Conservation (phyloP, 345 rosid species). For the Eucalyptus pauciflora region DNA sequence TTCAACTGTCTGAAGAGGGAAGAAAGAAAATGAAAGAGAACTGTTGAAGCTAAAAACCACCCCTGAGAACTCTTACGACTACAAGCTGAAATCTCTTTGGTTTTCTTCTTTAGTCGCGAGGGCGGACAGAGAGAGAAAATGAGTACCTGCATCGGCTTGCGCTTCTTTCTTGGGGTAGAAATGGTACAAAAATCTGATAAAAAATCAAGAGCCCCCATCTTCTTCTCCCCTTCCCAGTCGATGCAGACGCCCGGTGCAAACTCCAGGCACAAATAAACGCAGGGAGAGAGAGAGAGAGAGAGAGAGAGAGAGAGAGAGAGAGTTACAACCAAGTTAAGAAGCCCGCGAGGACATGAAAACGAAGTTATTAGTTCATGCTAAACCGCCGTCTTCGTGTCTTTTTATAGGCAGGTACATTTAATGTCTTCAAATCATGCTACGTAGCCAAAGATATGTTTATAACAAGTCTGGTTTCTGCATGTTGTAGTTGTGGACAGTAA, state of each 20-base stretch:
- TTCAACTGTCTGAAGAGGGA: constrained; percentile 27
- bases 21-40: neutral
- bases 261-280: neutral
- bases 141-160: constrained; percentile 31
- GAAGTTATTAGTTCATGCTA: neutral
- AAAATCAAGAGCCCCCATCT: constrained; percentile 32
- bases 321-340: neutral
- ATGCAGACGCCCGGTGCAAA: neutral
- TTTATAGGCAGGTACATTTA: neutral
- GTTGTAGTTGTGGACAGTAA: neutral
- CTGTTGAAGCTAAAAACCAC: neutral
- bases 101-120: neutral
- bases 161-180: constrained; percentile 10
- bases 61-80: neutral
- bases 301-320: neutral
- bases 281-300: neutral
- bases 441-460: neutral
- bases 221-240: neutral
- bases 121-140: neutral
- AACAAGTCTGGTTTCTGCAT: neutral
- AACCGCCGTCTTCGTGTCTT: neutral
- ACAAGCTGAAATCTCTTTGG: no score
- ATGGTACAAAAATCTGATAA: constrained; percentile 6
- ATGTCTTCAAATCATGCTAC: neutral
- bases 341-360: neutral